A percentile compares a stretch with the other conserved stretches of the same genome.
phyloP scores from a whole-genome alignment of 2,329 filamentous ascomycete genomes.

The Zymoseptoria ardabiliae region DNA sequence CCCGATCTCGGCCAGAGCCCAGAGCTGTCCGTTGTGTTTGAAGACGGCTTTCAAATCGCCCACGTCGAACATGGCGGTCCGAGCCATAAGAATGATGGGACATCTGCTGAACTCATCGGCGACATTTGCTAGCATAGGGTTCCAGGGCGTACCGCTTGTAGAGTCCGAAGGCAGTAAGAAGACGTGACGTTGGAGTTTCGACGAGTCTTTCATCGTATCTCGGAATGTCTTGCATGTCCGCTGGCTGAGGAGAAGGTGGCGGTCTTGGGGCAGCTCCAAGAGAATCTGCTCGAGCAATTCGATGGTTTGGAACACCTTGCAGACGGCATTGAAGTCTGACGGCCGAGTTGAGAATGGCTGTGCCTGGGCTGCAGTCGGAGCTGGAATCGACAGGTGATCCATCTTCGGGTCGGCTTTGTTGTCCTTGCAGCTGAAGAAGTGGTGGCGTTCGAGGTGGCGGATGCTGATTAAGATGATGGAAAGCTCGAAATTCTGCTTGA shows the following conservation, averaged over 20 bases:
- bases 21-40: not conserved
- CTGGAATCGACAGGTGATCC: too few relatives aligned
- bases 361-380: not conserved
- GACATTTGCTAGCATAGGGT: not conserved
- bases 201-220: constrained; percentile 15
- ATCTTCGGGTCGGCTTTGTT: too few relatives aligned
- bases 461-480: not conserved
- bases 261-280: not conserved
- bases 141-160: not conserved
- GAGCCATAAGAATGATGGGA: not conserved
- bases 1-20: not conserved
- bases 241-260: constrained; percentile 20
- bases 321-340: not conserved
- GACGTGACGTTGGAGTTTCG: constrained; percentile 18
- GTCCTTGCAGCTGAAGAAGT: too few relatives aligned
- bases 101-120: not conserved
- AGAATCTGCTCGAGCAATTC: constrained; percentile 5
- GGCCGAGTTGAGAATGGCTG: not conserved
- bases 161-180: constrained; percentile 14
- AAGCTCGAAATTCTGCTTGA: not conserved
- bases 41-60: not conserved
- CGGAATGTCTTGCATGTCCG: constrained; percentile 20
- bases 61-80: not conserved
- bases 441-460: not conserved
- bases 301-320: not conserved